These are phyloP conservation scores for Symbiodinium pilosum DNA, from an alignment of 73 alveolate genomes.

Conservation along the genomic window DNA sequence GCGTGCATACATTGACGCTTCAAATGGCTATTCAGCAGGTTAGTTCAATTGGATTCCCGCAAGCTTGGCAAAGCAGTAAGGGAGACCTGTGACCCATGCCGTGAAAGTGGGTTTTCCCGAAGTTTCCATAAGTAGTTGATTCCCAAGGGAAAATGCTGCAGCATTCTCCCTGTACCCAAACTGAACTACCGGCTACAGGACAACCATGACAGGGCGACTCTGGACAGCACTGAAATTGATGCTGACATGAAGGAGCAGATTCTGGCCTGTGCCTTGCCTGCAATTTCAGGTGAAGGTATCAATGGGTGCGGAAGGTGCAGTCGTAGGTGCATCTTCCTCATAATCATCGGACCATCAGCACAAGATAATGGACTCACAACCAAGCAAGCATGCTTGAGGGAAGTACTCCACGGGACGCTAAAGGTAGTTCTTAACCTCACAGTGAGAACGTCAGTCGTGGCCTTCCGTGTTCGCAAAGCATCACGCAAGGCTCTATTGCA, in stretches of 20 bases:
- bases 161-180: no score
- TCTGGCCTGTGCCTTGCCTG: conserved; percentile 24
- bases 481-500: conserved; percentile 42
- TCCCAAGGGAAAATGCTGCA: background rate
- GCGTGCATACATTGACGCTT: no score
- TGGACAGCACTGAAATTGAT: conserved; percentile 70
- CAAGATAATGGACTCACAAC: background rate
- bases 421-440: background rate
- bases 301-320: no score
- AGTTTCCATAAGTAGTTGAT: no score
- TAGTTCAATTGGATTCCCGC: no score
- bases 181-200: conserved; percentile 57
- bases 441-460: background rate
- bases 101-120: no score
- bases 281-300: no score
- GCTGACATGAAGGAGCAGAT: conserved; percentile 85
- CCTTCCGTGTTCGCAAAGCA: background rate
- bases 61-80: no score
- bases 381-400: background rate
- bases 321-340: background rate
- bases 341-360: no score
- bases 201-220: conserved; percentile 42
- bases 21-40: no score
- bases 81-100: no score
- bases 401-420: background rate